Percentiles rank a stretch among this genome's conserved stretches.
Conservation (phyloP, 192 early-diverging fungal species). For the Pilaira anomala region DNA sequence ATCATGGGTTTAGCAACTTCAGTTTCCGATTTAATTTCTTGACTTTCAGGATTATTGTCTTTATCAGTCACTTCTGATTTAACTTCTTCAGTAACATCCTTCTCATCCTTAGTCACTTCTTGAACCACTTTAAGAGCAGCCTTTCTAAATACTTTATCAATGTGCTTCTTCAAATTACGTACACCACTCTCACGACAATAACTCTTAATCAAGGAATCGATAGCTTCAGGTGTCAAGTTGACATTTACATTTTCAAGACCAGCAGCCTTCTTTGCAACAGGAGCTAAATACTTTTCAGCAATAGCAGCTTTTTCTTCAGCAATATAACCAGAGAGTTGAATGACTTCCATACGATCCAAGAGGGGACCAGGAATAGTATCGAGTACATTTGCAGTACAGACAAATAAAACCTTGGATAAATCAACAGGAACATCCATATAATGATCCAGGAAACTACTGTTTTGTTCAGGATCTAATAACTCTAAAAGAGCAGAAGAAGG, state of each 20-base stretch:
- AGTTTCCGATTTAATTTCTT: neutral
- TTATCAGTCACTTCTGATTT: constrained; percentile 15
- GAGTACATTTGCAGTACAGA: constrained; percentile 96
- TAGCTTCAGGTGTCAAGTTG: constrained; percentile 65
- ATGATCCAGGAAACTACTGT: constrained; percentile 95
- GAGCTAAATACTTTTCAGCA: constrained; percentile 88
- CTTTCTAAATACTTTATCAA: constrained; percentile 98
- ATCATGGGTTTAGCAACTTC: constrained; percentile 43
- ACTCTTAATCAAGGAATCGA: constrained; percentile 80
- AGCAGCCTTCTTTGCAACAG: constrained; percentile 74
- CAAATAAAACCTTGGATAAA: constrained; percentile 97
- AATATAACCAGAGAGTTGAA: constrained; percentile 87
- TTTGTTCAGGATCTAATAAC: constrained; percentile 97
- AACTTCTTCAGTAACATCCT: constrained; percentile 24
- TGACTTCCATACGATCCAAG: constrained; percentile 99
- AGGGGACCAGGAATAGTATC: constrained; percentile 98
- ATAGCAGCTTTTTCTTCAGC: constrained; percentile 93
- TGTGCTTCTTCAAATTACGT: constrained; percentile 96
- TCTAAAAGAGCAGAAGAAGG: constrained; percentile 95
- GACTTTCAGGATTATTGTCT: constrained; percentile 27
- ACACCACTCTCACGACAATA: constrained; percentile 98
- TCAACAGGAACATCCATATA: constrained; percentile 99
- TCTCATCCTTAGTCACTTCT: constrained; percentile 41
- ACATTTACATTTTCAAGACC: constrained; percentile 79
- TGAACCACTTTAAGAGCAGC: constrained; percentile 87